A percentile compares a stretch with the other conserved stretches of the same genome.
Conservation (phyloP, 176 grass and related monocot genomes). For the Bonia amplexicaulis region DNA sequence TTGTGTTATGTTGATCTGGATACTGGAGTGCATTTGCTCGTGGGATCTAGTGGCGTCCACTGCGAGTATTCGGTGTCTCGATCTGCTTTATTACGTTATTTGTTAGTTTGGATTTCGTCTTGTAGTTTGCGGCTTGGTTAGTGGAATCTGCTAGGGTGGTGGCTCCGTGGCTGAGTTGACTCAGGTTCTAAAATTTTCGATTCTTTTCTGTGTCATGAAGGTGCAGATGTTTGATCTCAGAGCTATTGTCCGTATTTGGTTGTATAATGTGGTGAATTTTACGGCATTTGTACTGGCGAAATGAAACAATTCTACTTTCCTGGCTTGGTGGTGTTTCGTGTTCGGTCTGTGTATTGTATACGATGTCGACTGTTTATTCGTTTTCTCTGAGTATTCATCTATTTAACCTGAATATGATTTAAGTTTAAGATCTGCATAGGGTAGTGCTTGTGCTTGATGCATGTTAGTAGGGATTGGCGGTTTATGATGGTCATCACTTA, state of each 20-base stretch:
- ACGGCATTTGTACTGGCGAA: neutral
- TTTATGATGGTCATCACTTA: neutral
- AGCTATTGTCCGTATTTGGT: neutral
- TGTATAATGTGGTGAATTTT: neutral
- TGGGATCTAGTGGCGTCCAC: neutral
- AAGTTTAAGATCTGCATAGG: neutral
- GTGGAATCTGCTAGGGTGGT: neutral
- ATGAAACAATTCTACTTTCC: neutral
- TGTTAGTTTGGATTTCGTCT: neutral
- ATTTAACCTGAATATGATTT: neutral
- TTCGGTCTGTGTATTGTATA: neutral
- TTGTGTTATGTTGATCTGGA: neutral
- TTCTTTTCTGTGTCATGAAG: neutral
- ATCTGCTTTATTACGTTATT: neutral
- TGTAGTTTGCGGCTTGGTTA: neutral
- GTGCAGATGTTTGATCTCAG: neutral
- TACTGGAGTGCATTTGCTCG: neutral
- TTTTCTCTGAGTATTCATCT: neutral
- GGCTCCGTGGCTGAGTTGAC: neutral
- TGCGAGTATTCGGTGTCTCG: neutral
- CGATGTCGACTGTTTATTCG: neutral
- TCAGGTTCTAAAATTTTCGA: neutral
- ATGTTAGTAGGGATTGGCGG: neutral
- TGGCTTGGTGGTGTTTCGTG: neutral
- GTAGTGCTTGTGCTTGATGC: neutral